Conservation (phyloP, 371 early-diverging fungal genomes). For the Massospora cicadina region DNA sequence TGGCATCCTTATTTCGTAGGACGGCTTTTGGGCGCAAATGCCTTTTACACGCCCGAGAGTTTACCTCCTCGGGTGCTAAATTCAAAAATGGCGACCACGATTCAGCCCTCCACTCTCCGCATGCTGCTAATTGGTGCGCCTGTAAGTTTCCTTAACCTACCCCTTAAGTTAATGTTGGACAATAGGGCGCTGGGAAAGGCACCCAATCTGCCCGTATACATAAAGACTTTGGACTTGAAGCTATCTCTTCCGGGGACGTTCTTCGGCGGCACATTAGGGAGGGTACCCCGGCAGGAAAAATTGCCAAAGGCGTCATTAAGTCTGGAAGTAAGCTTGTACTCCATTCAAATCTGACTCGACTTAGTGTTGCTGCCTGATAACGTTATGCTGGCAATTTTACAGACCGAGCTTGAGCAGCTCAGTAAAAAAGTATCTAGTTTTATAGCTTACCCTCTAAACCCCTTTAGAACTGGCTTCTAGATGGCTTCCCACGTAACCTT, state of each 20-base stretch:
- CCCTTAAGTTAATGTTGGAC: background rate
- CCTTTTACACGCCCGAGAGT: too few species aligned
- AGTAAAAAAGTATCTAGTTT: conserved; percentile 16
- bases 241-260: conserved; percentile 70
- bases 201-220: conserved; percentile 65
- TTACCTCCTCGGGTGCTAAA: background rate
- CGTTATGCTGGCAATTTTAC: conserved; percentile 55
- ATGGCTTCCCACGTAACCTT: conserved; percentile 92
- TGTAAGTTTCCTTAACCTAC: conserved; percentile 15
- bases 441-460: background rate
- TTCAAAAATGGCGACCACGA: background rate
- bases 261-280: conserved; percentile 55
- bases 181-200: conserved; percentile 68
- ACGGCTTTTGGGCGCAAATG: too few species aligned
- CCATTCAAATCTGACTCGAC: too few species aligned
- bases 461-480: conserved; percentile 61
- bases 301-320: conserved; percentile 38
- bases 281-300: conserved; percentile 42
- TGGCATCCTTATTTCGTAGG: too few species aligned
- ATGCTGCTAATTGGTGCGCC: conserved; percentile 25
- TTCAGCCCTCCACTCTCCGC: conserved; percentile 7
- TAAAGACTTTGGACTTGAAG: conserved; percentile 36
- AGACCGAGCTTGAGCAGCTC: conserved; percentile 35
- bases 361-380: conserved; percentile 53
- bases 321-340: conserved; percentile 21